Base-by-base conservation (phyloP, 345 rosid genomes). In the Conringia planisiliqua region DNA sequence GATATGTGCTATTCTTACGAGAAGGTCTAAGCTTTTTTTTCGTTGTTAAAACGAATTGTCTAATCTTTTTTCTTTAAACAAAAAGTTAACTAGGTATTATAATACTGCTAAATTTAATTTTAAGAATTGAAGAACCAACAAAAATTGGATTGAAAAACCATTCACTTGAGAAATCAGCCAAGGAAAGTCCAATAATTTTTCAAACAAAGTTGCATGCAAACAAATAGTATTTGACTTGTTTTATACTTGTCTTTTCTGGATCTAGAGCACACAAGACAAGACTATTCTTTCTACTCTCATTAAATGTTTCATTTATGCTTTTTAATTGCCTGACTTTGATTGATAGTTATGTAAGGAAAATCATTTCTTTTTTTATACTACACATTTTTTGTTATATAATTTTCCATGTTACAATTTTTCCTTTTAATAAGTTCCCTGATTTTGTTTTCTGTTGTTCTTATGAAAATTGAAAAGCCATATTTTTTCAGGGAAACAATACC, bases 1-100 rank as follows among this genome's bases (percentile, higher is more conserved):
- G 58, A 44, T 5, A 8, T 66, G 61, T 58, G 60, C 65, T 57
- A 57, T 66, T 56, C 48, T 74, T 61, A 48, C 30, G n/a, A 47
- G 10, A 61, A 47, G 40, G 20, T 16, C 18, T 48, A 59, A 32
- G 35, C 14, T 10, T 36, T 36, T 36, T 10, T 36, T 52, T 26
- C 58, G 10, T 52, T 26, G 17, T 24, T 50, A 22, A 48, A 9
- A 12, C 54, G 17, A 16, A 47, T 18, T 8, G 8, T 33, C 36
- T 6, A 33, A 33, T 6, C 6, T 33, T 1, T 33, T 33, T 0
- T 33, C 1, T 7, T 6, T 6, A 0, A 33, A 33, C 6, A 33
- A 30, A 5, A 30, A 30, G 4, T 1, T 1, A 24, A 11, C 7
- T 26, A 11, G n/a, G 9, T 11, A 32, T 51, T 48, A 48, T 16